Evolutionary conservation across 768 basidiomycete species (phyloP).

Genomic region (Neoboletus magnificus): DNA sequence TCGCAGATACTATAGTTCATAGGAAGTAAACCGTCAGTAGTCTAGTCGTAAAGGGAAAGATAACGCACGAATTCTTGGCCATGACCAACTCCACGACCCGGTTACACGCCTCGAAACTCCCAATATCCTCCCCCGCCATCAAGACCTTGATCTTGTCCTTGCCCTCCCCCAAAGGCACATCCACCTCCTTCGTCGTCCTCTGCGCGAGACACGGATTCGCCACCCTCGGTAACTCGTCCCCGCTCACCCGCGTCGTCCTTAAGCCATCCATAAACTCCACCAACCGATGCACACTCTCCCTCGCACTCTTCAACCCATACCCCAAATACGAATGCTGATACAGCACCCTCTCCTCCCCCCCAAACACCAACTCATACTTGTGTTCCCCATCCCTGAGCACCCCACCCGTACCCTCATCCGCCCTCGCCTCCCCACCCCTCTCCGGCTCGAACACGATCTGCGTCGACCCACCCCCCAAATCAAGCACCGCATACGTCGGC

Average conservation of each 20-base stretch:
- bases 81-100: conserved; percentile 82
- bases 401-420: conserved; percentile 23
- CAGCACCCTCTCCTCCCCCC: conserved; percentile 63
- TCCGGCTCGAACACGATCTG: conserved; percentile 95
- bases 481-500: conserved; percentile 83
- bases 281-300: conserved; percentile 80
- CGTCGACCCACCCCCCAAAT: conserved; percentile 94
- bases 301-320: conserved; percentile 89
- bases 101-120: conserved; percentile 83
- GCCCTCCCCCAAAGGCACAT: conserved; percentile 49
- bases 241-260: conserved; percentile 19
- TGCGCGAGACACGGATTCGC: conserved; percentile 80
- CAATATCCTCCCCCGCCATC: conserved; percentile 82
- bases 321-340: conserved; percentile 99
- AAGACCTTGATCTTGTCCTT: conserved; percentile 56
- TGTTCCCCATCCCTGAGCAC: conserved; percentile 80
- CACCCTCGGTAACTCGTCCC: conserved; percentile 4
- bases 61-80: conserved; percentile 85
- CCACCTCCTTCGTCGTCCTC: conserved; percentile 59
- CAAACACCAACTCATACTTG: conserved; percentile 81
- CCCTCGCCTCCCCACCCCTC: conserved; percentile 38
- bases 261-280: conserved; percentile 80
- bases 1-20: conserved; percentile 64
- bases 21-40: neutral
- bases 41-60: neutral